Evolutionary conservation across 2,329 filamentous ascomycete species (phyloP).

Genomic region (Hymenoscyphus linearis): DNA sequence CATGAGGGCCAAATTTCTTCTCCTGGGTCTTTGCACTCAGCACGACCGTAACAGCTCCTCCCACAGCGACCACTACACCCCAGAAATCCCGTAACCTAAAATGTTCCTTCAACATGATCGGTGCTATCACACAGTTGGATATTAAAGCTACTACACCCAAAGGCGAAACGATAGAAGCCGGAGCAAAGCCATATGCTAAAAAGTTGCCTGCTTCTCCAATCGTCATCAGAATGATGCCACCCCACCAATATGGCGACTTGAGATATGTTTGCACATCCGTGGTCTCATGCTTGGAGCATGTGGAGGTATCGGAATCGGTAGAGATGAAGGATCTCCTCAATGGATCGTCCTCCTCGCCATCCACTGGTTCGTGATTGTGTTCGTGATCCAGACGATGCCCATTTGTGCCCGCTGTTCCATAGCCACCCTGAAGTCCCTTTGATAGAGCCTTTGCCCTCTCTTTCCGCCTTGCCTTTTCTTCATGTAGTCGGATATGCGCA

Average conservation of each 20-base stretch:
- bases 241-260: constrained; percentile 92
- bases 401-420: constrained; percentile 38
- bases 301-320: constrained; percentile 35
- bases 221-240: constrained; percentile 86
- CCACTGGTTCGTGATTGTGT: constrained; percentile 29
- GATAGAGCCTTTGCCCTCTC: constrained; percentile 48
- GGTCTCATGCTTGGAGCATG: constrained; percentile 37
- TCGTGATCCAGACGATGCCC: constrained; percentile 26
- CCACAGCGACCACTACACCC: constrained; percentile 82
- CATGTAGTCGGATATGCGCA: constrained; percentile 79
- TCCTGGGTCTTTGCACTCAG: constrained; percentile 86
- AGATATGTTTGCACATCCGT: constrained; percentile 57
- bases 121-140: constrained; percentile 95
- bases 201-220: constrained; percentile 95
- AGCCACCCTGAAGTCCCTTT: constrained; percentile 31
- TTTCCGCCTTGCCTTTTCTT: constrained; percentile 57
- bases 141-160: constrained; percentile 94
- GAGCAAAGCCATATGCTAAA: constrained; percentile 93
- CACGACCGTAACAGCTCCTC: constrained; percentile 86
- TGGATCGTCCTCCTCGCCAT: constrained; percentile 44
- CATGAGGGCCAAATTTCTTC: constrained; percentile 82
- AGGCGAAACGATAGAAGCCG: constrained; percentile 93
- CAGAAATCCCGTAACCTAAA: constrained; percentile 82
- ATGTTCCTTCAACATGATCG: constrained; percentile 84
- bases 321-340: constrained; percentile 48